Conservation (phyloP, 768 basidiomycete genomes). For the Pleurotus ostreatus region DNA sequence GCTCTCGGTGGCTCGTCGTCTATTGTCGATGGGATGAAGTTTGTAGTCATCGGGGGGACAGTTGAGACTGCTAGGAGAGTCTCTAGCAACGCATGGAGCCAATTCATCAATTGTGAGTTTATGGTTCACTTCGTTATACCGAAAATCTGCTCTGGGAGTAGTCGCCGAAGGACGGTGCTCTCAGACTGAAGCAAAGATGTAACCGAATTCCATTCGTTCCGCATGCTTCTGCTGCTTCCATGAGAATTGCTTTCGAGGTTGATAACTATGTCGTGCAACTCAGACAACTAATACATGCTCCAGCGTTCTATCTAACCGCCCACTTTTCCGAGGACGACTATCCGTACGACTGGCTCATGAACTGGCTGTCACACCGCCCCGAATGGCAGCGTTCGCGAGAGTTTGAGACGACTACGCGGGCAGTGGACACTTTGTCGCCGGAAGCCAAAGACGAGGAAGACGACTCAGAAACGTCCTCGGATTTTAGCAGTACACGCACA, state of each 20-base stretch:
- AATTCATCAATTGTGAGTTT: constrained; percentile 81
- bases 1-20: constrained; percentile 57
- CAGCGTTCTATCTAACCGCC: constrained; percentile 85
- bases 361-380: constrained; percentile 79
- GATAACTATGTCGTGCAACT: neutral
- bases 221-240: too few species aligned
- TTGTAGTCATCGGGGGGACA: constrained; percentile 84
- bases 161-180: too few species aligned
- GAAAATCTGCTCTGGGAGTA: too few species aligned
- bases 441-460: constrained; percentile 52
- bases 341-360: constrained; percentile 89
- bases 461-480: constrained; percentile 22
- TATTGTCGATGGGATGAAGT: constrained; percentile 85
- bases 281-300: neutral
- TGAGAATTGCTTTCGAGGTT: too few species aligned
- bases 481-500: constrained; percentile 28
- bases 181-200: too few species aligned
- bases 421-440: constrained; percentile 54
- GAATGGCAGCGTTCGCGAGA: constrained; percentile 89
- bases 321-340: constrained; percentile 90
- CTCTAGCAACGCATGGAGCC: constrained; percentile 80
- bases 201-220: too few species aligned
- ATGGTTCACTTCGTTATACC: neutral
- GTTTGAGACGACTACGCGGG: constrained; percentile 83
- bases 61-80: constrained; percentile 83